Conservation (phyloP, 2,329 filamentous ascomycete genomes). For the Pseudomassariella vexata region DNA sequence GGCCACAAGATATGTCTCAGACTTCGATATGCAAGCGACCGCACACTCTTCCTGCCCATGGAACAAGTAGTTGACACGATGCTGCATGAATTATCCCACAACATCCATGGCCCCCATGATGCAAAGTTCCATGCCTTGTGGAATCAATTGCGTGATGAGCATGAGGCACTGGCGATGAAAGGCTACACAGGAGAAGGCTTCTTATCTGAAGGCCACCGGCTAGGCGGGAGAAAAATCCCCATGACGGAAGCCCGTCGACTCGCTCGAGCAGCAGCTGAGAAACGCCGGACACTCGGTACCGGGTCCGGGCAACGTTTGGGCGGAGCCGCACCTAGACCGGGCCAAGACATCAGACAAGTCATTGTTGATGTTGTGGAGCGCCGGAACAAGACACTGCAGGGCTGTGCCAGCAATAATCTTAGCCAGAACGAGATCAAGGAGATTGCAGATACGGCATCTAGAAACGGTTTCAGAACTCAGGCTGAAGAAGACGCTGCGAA, state of each 20-base stretch:
- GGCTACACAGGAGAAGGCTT: constrained; percentile 92
- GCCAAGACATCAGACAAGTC: constrained; percentile 63
- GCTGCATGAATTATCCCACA: constrained; percentile 92
- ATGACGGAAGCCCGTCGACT: constrained; percentile 68
- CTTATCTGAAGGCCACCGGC: constrained; percentile 64
- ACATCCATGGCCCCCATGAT: constrained; percentile 77
- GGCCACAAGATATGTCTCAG: constrained; percentile 79
- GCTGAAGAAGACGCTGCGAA: constrained; percentile 88
- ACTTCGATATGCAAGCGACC: constrained; percentile 69
- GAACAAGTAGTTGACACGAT: constrained; percentile 84
- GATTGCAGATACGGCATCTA: constrained; percentile 57
- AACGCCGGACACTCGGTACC: constrained; percentile 50
- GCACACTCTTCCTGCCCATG: constrained; percentile 69
- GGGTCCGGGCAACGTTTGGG: constrained; percentile 70
- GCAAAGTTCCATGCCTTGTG: constrained; percentile 77
- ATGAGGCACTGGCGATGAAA: constrained; percentile 67
- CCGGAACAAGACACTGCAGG: constrained; percentile 59
- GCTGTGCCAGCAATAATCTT: constrained; percentile 69
- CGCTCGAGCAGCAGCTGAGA: constrained; percentile 69
- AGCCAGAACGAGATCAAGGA: constrained; percentile 61
- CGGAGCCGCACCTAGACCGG: constrained; percentile 46
- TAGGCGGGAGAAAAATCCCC: constrained; percentile 66
- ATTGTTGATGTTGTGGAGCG: constrained; percentile 68
- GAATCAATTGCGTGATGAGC: constrained; percentile 84
- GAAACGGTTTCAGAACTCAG: constrained; percentile 73